Base-by-base conservation (phyloP, 129 eudicot species). In the Saussurea involucrata region DNA sequence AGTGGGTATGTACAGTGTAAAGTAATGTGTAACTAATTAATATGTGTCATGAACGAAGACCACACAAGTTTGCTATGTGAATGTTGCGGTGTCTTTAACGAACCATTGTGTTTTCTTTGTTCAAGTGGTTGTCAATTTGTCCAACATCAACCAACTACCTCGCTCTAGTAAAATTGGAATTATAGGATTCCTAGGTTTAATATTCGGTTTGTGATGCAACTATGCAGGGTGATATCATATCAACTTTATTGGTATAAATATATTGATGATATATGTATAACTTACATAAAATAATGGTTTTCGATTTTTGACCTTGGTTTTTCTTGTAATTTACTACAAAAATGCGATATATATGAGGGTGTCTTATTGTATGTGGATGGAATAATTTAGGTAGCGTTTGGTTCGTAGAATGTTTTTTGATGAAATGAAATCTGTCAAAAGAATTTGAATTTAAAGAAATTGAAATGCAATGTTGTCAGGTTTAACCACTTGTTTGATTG, bases 81-180 rank as follows among this genome's bases (percentile, higher is more conserved):
- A 75, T 24, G 69, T 32, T 37, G 76, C 27, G 66, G 82, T 72
- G 83, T 79, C 61, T 63, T 79, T 63, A 37, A 8, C 60, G 12
- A 71, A 79, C 83, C 77, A 71, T 28, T 36, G 20, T 79, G 71
- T 78, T 70, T 69, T 61, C 44, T 78, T 78, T 78, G 76, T 78
- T 27, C 5, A 29, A 68, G 34, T 10, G 46, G n/a, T 33, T 33
- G 44, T 36, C 63, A 36, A 25, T 24, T n/a, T 25, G 21, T 69
- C 70, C 8, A 69, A 69, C 76, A 8, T 78, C 10, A 57, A 77
- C 68, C 60, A 68, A 49, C 74, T 73, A 68, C 11, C 57, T 67
- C 69, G 53, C 74, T 13, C 74, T 7, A 63, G 69, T 34, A 58
- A 34, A 33, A 22, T 1, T 22, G 15, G n/a, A 32, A 36, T 75